These are phyloP conservation scores for Angomonas ambiguus DNA, from an alignment of 208 protist species.

Conservation along the genomic window DNA sequence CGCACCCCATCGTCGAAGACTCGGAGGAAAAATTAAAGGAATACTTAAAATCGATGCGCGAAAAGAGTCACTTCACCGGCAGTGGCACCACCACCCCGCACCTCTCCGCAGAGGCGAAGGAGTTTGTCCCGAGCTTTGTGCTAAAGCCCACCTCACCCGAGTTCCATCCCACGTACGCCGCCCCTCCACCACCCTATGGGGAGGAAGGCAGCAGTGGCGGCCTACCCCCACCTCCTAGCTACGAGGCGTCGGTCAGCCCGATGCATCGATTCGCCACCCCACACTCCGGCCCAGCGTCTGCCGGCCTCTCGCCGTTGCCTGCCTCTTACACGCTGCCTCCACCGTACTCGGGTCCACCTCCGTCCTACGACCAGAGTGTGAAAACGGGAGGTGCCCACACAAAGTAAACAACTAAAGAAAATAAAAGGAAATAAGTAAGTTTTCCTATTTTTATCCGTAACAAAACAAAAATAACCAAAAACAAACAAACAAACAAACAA, in stretches of 20 bases:
- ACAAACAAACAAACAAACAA: background rate
- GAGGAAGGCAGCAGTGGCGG: background rate
- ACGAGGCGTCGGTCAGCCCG: slow-evolving; percentile 14
- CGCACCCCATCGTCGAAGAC: background rate
- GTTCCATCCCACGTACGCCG: slow-evolving; percentile 28
- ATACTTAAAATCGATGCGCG: no score
- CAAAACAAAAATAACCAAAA: background rate
- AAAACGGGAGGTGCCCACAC: slow-evolving; percentile 9
- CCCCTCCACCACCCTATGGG: slow-evolving; percentile 11
- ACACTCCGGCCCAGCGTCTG: slow-evolving; percentile 27
- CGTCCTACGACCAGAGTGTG: slow-evolving; percentile 13
- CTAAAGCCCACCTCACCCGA: slow-evolving; percentile 41
- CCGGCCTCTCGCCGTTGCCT: slow-evolving; percentile 13
- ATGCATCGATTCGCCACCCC: slow-evolving; percentile 29
- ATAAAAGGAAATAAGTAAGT: background rate
- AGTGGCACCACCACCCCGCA: background rate
- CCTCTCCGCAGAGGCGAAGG: slow-evolving; percentile 58
- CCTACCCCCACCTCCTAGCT: slow-evolving; percentile 28
- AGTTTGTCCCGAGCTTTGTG: slow-evolving; percentile 61
- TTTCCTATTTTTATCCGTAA: background rate
- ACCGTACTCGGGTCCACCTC: slow-evolving; percentile 25
- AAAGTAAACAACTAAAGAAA: slow-evolving; percentile 10
- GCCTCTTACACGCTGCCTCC: slow-evolving; percentile 35
- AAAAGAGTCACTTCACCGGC: no score
- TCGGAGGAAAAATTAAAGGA: background rate